Conservation (phyloP, 2,329 filamentous ascomycete species). For the Elsinoe necatrix region DNA sequence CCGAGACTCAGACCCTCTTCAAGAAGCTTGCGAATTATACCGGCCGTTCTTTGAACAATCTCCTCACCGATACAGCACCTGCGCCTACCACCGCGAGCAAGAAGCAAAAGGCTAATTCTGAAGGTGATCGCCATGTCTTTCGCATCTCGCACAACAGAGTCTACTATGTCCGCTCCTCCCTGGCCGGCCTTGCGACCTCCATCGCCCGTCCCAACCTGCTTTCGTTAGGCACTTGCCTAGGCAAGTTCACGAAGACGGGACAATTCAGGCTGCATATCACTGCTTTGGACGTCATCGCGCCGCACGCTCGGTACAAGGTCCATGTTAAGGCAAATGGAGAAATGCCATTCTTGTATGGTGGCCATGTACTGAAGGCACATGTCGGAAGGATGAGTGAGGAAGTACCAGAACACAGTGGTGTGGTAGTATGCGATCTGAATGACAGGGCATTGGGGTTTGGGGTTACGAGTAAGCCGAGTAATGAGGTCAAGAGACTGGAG, state of each 20-base stretch:
- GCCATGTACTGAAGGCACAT: constrained; percentile 76
- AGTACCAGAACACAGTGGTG: constrained; percentile 84
- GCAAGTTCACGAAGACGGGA: constrained; percentile 93
- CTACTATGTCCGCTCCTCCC: constrained; percentile 82
- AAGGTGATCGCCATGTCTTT: constrained; percentile 69
- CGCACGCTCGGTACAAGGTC: constrained; percentile 90
- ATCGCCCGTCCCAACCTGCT: constrained; percentile 74
- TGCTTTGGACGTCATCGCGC: constrained; percentile 76
- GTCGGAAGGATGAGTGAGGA: constrained; percentile 82
- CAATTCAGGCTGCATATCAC: constrained; percentile 95
- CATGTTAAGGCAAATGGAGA: constrained; percentile 96
- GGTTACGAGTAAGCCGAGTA: constrained; percentile 77
- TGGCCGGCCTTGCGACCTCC: constrained; percentile 85
- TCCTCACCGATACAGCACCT: constrained; percentile 42
- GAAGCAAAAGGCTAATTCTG: constrained; percentile 36
- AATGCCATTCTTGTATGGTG: constrained; percentile 95
- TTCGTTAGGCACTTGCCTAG: constrained; percentile 80
- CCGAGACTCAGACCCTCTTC: constrained; percentile 73
- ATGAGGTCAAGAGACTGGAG: constrained; percentile 74
- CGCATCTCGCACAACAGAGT: constrained; percentile 73
- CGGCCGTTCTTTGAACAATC: constrained; percentile 72
- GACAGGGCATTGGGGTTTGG: constrained; percentile 84
- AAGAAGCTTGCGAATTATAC: constrained; percentile 92
- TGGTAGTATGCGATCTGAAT: constrained; percentile 84
- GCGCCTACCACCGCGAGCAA: constrained; percentile 36